Base-by-base conservation (phyloP, 805 yeast genomes). In the Wickerhamomyces rabaulensis region DNA sequence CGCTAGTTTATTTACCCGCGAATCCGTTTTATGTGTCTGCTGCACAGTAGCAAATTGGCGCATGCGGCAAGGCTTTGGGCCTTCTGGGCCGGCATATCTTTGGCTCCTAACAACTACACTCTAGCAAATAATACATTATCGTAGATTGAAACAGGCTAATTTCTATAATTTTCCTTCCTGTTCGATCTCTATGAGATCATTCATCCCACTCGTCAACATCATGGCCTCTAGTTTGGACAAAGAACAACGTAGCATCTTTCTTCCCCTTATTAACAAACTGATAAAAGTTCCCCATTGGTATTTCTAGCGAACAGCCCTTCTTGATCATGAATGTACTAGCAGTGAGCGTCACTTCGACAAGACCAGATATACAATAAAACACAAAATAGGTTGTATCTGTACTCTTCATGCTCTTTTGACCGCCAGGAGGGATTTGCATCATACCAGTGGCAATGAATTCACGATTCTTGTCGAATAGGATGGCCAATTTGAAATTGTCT, bases 261-360 rank as follows among this genome's bases (percentile, higher is more conserved):
- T 71, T 66, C 0, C 90, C 85, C 37, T 71, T 73, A 58, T 87
- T 87, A 41, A 73, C 74, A 52, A 90, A 74, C 16, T 84, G 78
- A 63, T 87, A 89, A 39, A 75, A 73, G 59, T 86, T 87, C 6
- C 83, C 84, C 67, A 84, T 77, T 1, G 97, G 97, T 6, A 91
- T 74, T 56, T 85, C 87, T 56, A 90, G 83, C 5, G 92, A 78
- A 44, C 95, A 84, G 1, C 96, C 96, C 46, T 74, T 69, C 1
- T 78, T 73, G 7, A 82, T 84, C 4, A 80, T 65, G 60, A 90
- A 87, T 20, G 68, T 71, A 19, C 71, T 73, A 6, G 77, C 78
- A 17, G 79, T 75, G 4, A 90, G 52, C 1, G 80, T 76, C 3
- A 87, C 91, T 56, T 87, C 87, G 9, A 87, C 60, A 3, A 75